phyloP scores from a whole-genome alignment of 352 stramenopile genomes.

The Pythium vanterpoolii region DNA sequence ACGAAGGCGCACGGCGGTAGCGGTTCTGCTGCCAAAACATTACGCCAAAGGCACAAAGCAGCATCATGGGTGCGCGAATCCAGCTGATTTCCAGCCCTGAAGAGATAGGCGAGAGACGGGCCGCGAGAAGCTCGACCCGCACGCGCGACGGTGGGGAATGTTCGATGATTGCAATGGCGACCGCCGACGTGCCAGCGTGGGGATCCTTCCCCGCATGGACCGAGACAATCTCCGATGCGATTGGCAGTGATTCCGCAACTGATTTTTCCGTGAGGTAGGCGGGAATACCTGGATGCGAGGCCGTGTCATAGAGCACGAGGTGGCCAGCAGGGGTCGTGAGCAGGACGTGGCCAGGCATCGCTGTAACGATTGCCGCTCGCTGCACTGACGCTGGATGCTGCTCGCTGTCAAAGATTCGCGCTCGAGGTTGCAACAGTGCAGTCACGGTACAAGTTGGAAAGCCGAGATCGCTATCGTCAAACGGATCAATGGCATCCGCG shows the following conservation, averaged over 20 bases:
- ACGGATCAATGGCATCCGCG: slow-evolving; percentile 4
- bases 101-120: slow-evolving; percentile 19
- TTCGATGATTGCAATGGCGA: neutral
- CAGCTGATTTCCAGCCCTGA: slow-evolving; percentile 33
- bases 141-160: neutral
- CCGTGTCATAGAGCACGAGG: slow-evolving; percentile 29
- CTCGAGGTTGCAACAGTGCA: slow-evolving; percentile 10
- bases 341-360: slow-evolving; percentile 29
- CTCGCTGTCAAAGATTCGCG: neutral
- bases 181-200: neutral
- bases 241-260: neutral
- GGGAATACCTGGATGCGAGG: slow-evolving; percentile 3
- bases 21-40: slow-evolving; percentile 42
- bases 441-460: slow-evolving; percentile 17
- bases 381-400: neutral
- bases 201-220: slow-evolving; percentile 17
- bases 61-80: slow-evolving; percentile 37
- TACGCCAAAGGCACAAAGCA: slow-evolving; percentile 35
- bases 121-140: slow-evolving; percentile 26
- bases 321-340: slow-evolving; percentile 12
- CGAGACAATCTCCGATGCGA: neutral
- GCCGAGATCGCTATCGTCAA: slow-evolving; percentile 4
- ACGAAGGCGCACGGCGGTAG: slow-evolving; percentile 7
- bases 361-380: slow-evolving; percentile 11
- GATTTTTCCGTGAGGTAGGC: slow-evolving; percentile 24